A percentile compares a stretch with the other conserved stretches of the same genome.
These are phyloP conservation scores for Paracorniculantispora psalliotae DNA, from an alignment of 2,329 filamentous ascomycete genomes.

Conservation along the genomic window DNA sequence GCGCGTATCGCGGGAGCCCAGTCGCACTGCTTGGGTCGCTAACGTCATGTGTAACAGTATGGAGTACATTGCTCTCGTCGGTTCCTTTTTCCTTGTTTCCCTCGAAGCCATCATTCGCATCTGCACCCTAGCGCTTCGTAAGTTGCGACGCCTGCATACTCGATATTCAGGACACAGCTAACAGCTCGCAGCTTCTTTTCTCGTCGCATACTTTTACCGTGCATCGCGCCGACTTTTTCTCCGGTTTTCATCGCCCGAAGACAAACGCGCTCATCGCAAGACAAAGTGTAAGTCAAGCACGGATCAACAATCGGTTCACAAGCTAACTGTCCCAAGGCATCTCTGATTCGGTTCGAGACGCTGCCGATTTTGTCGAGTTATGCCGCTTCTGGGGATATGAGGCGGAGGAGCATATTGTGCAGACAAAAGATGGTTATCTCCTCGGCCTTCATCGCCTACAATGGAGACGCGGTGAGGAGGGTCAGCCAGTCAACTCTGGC, in stretches of 20 bases:
- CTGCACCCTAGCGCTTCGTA: conserved; percentile 82
- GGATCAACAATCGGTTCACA: conserved; percentile 45
- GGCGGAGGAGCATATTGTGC: conserved; percentile 92
- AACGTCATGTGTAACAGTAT: conserved; percentile 41
- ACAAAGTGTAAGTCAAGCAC: conserved; percentile 52
- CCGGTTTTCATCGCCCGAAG: conserved; percentile 63
- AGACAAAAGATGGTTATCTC: conserved; percentile 90
- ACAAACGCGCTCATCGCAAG: conserved; percentile 61
- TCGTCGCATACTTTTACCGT: conserved; percentile 78
- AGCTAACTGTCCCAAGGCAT: conserved; percentile 59
- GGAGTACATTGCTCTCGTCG: conserved; percentile 83
- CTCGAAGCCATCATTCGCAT: conserved; percentile 80
- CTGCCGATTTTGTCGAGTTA: conserved; percentile 90
- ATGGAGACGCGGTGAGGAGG: conserved; percentile 76
- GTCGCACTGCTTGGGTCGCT: conserved; percentile 9
- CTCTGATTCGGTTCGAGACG: conserved; percentile 74
- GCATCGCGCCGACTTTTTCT: conserved; percentile 82
- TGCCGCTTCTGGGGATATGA: conserved; percentile 88
- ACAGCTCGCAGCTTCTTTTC: conserved; percentile 58
- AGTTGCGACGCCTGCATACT: conserved; percentile 27
- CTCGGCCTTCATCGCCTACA: conserved; percentile 84
- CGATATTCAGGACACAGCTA: conserved; percentile 3
- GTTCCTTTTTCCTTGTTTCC: conserved; percentile 76
- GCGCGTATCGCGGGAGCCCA: background rate
- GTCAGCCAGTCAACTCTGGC: conserved; percentile 69